Evolutionary conservation across 169 alveolate species (phyloP).

Genomic region (Plasmodium coatneyi): DNA sequence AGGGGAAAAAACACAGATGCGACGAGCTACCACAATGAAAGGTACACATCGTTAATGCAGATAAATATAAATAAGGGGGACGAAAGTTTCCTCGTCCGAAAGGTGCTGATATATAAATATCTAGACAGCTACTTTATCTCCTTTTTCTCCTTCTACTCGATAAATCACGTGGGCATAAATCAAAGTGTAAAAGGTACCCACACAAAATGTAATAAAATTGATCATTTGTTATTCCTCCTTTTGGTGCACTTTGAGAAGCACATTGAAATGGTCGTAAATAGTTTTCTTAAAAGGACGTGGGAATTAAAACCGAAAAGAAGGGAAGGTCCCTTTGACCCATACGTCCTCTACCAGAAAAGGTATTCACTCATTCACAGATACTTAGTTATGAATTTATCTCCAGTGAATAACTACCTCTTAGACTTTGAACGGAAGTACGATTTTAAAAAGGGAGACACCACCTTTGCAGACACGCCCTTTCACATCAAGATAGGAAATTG

Average conservation of each 20-base stretch:
- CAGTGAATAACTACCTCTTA: slow-evolving; percentile 40
- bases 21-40: not conserved
- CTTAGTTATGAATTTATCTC: slow-evolving; percentile 31
- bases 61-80: slow-evolving; percentile 26
- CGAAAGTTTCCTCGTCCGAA: slow-evolving; percentile 23
- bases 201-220: not conserved
- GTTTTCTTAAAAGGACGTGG: slow-evolving; percentile 35
- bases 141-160: slow-evolving; percentile 33
- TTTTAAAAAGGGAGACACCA: slow-evolving; percentile 23
- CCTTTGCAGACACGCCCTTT: slow-evolving; percentile 45
- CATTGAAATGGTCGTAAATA: slow-evolving; percentile 67
- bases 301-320: slow-evolving; percentile 3
- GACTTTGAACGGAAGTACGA: slow-evolving; percentile 59
- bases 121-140: slow-evolving; percentile 60
- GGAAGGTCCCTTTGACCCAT: slow-evolving; percentile 20
- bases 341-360: slow-evolving; percentile 25
- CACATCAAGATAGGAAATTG: slow-evolving; percentile 1
- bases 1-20: not conserved
- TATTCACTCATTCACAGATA: slow-evolving; percentile 69
- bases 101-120: slow-evolving; percentile 41
- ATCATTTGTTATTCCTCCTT: slow-evolving; percentile 31
- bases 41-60: slow-evolving; percentile 11
- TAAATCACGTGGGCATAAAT: not conserved
- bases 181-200: not conserved
- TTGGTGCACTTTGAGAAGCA: slow-evolving; percentile 62